These are phyloP conservation scores for Pythium volutum DNA, from an alignment of 352 stramenopile species.

Conservation along the genomic window DNA sequence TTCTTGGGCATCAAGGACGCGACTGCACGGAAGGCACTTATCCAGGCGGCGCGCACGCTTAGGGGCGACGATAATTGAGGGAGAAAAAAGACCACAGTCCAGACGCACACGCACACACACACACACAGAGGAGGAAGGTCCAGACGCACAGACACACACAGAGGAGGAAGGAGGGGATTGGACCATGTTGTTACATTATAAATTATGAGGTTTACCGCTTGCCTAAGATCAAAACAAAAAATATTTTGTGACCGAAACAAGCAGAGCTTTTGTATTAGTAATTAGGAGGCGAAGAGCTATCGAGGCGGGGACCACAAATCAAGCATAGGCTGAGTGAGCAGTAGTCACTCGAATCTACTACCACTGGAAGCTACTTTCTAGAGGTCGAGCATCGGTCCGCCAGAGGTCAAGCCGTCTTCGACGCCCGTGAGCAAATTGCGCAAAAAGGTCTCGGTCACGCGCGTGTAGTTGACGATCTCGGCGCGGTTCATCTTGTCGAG, in stretches of 20 bases:
- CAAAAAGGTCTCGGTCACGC: slow-evolving; percentile 92
- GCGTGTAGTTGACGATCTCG: slow-evolving; percentile 94
- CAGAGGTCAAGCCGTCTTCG: slow-evolving; percentile 83
- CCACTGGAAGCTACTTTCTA: slow-evolving; percentile 8
- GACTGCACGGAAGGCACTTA: slow-evolving; percentile 54
- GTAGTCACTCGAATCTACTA: background rate
- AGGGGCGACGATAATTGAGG: slow-evolving; percentile 24
- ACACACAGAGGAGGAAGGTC: background rate
- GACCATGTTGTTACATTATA: slow-evolving; percentile 19
- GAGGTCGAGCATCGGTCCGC: slow-evolving; percentile 24
- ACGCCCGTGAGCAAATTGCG: slow-evolving; percentile 89
- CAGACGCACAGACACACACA: background rate
- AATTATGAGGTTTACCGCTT: slow-evolving; percentile 23
- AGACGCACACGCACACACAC: background rate
- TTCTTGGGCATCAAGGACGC: slow-evolving; percentile 80
- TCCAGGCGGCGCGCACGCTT: slow-evolving; percentile 44
- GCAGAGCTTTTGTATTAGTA: slow-evolving; percentile 16
- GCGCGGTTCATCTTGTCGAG: slow-evolving; percentile 91
- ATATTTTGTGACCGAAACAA: background rate
- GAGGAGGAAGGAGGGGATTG: background rate
- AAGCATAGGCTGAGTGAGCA: background rate
- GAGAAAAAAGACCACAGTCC: background rate
- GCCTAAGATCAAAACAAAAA: too few species aligned
- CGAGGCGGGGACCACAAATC: background rate
- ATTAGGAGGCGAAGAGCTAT: slow-evolving; percentile 11